Base-by-base conservation (phyloP, 2,329 filamentous ascomycete genomes). In the Penicillium sp. region DNA sequence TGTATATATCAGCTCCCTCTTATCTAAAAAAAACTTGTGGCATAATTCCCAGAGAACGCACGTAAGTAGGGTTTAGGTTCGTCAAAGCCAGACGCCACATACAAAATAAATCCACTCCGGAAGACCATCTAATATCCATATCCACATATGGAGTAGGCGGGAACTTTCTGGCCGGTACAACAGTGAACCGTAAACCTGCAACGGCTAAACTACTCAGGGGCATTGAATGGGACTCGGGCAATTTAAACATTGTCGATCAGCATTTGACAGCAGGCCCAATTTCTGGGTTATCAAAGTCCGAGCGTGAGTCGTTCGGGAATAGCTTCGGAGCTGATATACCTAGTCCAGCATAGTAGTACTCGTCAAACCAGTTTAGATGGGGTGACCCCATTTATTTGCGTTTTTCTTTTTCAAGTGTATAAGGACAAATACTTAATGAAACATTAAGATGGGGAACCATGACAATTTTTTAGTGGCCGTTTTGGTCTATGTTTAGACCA, bases 201-300 rank as follows among this genome's bases (percentile, higher is more conserved):
- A 42, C 11, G 14, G n/a, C 5, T 29, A 54, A 16, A 20, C 35
- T 44, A 32, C 16, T 43, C 45, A 54, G 35, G 47, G 52, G 47
- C 13, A 16, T 34, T 29, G 34, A 46, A 50, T 52, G 26, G 40
- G n/a, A 46, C 40, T 37, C 5, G 14, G 16, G 48, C n/a, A 46
- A 56, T 56, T 56, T 51, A 42, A 34, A 29, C 26, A 26, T 46
- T 58, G 48, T 35, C 47, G 37, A 46, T 58, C 52, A 47, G 32
- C 42, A 40, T 54, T 40, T 56, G 53, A 47, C 53, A 46, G 40
- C 47, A 35, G 42, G 32, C 46, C 26, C 24, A 20, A 7, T 22
- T 40, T 11, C 48, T 24, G 29, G 5, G 1, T 22, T 51, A 35
- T 22, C 5, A n/a, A 16, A 6, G 16, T 31, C 47, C 26, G 35